Base-by-base conservation (phyloP, 371 early-diverging fungal genomes). In the Apophysomyces trapeziformis region DNA sequence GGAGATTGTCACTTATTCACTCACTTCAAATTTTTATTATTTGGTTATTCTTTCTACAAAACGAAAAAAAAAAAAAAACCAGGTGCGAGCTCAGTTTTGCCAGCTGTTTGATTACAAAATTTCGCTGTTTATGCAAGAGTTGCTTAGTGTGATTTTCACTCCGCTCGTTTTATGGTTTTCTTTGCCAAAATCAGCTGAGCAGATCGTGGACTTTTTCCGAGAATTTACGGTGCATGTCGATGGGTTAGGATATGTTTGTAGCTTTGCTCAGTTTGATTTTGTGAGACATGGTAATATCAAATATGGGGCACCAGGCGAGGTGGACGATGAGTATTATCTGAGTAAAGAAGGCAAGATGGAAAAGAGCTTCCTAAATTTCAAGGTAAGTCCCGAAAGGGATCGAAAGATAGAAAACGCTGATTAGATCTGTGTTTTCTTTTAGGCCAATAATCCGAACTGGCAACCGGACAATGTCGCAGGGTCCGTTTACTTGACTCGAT, bases 321-420 rank as follows among this genome's bases (percentile, higher is more conserved):
- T 77, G 0, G 75, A 82, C 5, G 87, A 87, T 58, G 89, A 85
- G 8, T 85, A 90, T 38, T 82, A 82, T 65, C 64, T 89, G 13
- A 92, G 94, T 7, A 92, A 94, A 44, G 87, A 94, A 56, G 97
- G 95, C 39, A 99, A 99, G 77, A 96, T 99, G 97, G 98, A 98
- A 73, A 92, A 93, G 78, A 95, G 95, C 12, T 93, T 99, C 68
- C 56, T 99, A 62, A 93, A 92, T 64, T 99, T 99, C 77, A 96
- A 98, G 84, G 94, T 92, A 69, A 74, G 13, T 16, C 16, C 13
- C 16, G 13, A 13, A 54, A 39, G 35, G 21, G 35, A 21, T 18
- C 56, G 8, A 61, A 14, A 12, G 32, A 26, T 26, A 26, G 32
- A 26, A 26, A 26, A 26, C 32, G 32, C 32, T 26, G 32, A 26